Evolutionary conservation across 1,284 basidiomycete species (phyloP), one percentile per base, ranked within the genome.

Genomic region (Melanopsichium pennsylvanicum): DNA sequence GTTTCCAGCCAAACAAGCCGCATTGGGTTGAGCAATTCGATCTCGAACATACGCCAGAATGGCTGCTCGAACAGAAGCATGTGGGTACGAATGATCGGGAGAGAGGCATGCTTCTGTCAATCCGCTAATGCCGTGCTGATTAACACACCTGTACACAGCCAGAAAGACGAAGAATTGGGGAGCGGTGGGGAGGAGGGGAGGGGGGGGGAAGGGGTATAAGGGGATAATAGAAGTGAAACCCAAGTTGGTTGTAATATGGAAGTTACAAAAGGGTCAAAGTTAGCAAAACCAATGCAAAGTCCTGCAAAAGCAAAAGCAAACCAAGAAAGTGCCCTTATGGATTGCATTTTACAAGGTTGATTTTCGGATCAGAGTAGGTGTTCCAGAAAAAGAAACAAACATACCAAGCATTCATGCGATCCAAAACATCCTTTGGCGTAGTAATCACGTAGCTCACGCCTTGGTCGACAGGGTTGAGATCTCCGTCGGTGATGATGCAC

Each of bases 401-500:
- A 10, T 62, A 78, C 76, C 74, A 78, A 21, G 43, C 54, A 26
- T 67, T 66, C 78, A 79, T 79, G 2, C 75, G 50, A 41, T 91
- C 88, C 22, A 93, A 81, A 12, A 84, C 71, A 11, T 81, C 77
- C 74, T 88, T 89, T 46, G 89, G 86, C 0, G 88, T 88, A 18
- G 81, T 82, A 48, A 93, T 87, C 18, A 90, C 85, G 66, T 86
- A 91, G 67, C 88, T 83, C 7, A 93, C 83, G 3, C 91, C 86
- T 9, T 87, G 84, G 75, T 93, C 90, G 4, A 93, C 86, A 6
- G 86, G 75, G 18, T 89, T 85, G 32, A 93, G 82, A 59, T 91
- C 85, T 8, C 90, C 91, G 63, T 93, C 85, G 2, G 91, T 93
- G 41, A 93, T 88, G 25, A 93, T 81, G 26, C 91, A 89, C 0